Evolutionary conservation across 306 rosid genomes (phyloP).

Genomic region (Boehmeria nivea): DNA sequence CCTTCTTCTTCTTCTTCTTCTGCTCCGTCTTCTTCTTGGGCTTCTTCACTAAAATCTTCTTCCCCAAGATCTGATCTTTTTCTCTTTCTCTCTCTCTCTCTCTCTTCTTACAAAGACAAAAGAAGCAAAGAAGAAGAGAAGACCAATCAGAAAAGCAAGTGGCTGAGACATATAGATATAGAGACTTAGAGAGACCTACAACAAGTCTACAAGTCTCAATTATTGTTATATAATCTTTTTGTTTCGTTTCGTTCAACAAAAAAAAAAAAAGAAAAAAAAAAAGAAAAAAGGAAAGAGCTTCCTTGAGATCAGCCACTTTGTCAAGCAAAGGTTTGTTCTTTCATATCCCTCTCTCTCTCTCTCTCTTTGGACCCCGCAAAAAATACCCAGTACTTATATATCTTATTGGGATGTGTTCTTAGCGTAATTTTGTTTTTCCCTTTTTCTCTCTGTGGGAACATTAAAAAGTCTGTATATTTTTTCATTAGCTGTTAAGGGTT

Average conservation of each 20-base stretch:
- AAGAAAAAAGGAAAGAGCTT: constrained; percentile 19
- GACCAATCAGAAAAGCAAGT: too few species aligned
- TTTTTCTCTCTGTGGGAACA: constrained; percentile 5
- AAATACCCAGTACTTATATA: too few species aligned
- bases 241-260: constrained; percentile 27
- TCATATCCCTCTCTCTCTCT: neutral
- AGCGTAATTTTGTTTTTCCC: too few species aligned
- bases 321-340: constrained; percentile 35
- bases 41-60: constrained; percentile 27
- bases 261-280: neutral
- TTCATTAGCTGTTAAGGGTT: neutral
- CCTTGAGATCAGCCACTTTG: constrained; percentile 59
- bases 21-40: constrained; percentile 12
- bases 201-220: constrained; percentile 11
- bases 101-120: too few species aligned
- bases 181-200: too few species aligned
- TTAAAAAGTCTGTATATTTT: neutral
- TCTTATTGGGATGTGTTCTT: constrained; percentile 3
- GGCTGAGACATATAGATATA: too few species aligned
- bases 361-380: constrained; percentile 14
- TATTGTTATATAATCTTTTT: constrained; percentile 21
- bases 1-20: constrained; percentile 14
- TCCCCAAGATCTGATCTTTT: constrained; percentile 56
- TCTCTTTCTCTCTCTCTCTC: constrained; percentile 3
- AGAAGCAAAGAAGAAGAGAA: neutral